Percentiles rank a stretch among this genome's conserved stretches.
These are phyloP conservation scores for Petrea volubilis DNA, from an alignment of 257 asterid genomes.

Conservation along the genomic window DNA sequence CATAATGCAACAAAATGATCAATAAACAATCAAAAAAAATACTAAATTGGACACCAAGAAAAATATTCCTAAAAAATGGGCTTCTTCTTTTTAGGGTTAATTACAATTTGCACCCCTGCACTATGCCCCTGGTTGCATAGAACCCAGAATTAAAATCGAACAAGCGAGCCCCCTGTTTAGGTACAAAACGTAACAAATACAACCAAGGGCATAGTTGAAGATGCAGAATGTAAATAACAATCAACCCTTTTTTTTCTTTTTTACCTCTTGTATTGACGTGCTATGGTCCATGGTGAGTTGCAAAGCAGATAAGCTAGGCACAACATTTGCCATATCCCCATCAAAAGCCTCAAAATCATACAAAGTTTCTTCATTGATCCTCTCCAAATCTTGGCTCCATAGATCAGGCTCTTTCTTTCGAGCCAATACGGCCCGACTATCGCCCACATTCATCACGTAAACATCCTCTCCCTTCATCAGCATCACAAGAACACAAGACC, in stretches of 20 bases:
- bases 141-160: too few species aligned
- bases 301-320: constrained; percentile 59
- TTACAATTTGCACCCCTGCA: too few species aligned
- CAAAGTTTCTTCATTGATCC: constrained; percentile 82
- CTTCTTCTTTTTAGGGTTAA: too few species aligned
- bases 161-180: too few species aligned
- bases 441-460: constrained; percentile 94
- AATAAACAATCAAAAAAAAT: background rate
- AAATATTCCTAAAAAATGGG: background rate
- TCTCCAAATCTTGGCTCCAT: constrained; percentile 95
- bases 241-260: background rate
- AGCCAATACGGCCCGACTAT: constrained; percentile 91
- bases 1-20: constrained; percentile 16
- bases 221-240: too few species aligned
- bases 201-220: too few species aligned
- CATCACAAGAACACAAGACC: constrained; percentile 95
- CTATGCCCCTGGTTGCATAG: too few species aligned
- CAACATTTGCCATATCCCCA: constrained; percentile 37
- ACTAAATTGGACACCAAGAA: background rate
- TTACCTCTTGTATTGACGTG: constrained; percentile 83
- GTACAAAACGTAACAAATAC: too few species aligned
- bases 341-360: constrained; percentile 75
- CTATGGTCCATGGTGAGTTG: constrained; percentile 91
- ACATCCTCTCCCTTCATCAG: constrained; percentile 94
- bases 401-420: constrained; percentile 78